Evolutionary conservation across 208 protist species (phyloP), one percentile per base, ranked within the genome.

Genomic region (Leishmania mexicana): DNA sequence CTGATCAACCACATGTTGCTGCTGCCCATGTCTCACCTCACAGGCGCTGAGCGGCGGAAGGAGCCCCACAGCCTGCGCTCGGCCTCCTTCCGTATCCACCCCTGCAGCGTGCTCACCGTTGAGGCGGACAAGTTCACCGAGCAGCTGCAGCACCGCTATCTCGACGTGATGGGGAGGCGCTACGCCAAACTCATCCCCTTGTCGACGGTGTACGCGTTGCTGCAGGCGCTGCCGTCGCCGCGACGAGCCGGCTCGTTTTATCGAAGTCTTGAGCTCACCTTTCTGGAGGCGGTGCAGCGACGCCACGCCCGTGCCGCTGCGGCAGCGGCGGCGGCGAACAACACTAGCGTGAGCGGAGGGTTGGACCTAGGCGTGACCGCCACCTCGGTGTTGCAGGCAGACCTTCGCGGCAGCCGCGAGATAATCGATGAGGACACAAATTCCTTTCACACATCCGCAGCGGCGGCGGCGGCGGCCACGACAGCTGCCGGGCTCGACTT

Each of bases 231-330:
- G 76, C 70, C 85, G 51, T 80, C 81, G 28, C 93, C 93, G 28
- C 88, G 89, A 60, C 88, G 92, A 35, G 83, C 89, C 35, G 93
- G 93, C n/a, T 88, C 89, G 0, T 75, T 96, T 40, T 93, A 95
- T 74, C 85, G 90, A 60, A 88, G 87, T 78, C 72, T 96, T 60
- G 90, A 96, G 60, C 76, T 76, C 28, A 79, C 85, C 31, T 76
- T 95, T 73, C 68, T 91, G n/a, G 79, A 87, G 42, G 85, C 82
- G 67, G 80, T 88, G 53, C 71, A 92, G 47, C 65, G 78, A n/a
- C 84, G 86, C 38, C 75, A 83, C 76, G 75, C 81, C 31, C 75
- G 75, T 5, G 58, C 84, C 58, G 73, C 83, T 75, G 60, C 76
- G 65, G 57, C 81, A 81, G 76, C 83, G 80, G 60, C 79, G 81